Evolutionary conservation across 2,329 filamentous ascomycete genomes (phyloP).

Genomic region (Penicillium sp.): DNA sequence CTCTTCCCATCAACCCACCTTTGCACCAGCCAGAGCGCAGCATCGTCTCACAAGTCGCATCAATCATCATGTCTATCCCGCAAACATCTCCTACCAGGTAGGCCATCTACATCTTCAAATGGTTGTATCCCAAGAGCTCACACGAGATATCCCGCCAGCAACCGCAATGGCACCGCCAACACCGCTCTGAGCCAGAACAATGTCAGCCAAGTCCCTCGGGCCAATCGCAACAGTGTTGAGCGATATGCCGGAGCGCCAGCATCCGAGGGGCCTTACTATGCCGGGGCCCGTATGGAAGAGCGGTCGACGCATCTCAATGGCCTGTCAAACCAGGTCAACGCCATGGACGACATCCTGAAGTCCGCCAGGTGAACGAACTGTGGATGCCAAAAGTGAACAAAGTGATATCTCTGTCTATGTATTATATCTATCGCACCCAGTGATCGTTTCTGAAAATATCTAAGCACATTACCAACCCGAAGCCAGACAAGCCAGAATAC

Average conservation of each 20-base stretch:
- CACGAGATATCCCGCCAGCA: too few relatives aligned
- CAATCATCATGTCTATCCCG: slow-evolving; percentile 19
- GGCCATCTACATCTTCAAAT: not conserved
- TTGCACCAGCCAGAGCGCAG: not conserved
- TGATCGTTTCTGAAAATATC: not conserved
- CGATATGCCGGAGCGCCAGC: slow-evolving; percentile 28
- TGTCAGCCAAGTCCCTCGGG: slow-evolving; percentile 27
- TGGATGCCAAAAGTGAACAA: slow-evolving; percentile 5
- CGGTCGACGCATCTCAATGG: slow-evolving; percentile 30
- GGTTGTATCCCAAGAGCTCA: not conserved
- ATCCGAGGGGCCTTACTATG: slow-evolving; percentile 35
- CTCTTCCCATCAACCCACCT: too few relatives aligned
- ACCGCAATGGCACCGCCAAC: slow-evolving; percentile 19
- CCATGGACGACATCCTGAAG: slow-evolving; percentile 30
- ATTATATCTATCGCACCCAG: not conserved
- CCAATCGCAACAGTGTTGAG: slow-evolving; percentile 24
- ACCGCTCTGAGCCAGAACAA: slow-evolving; percentile 28
- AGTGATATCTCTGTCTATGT: not conserved
- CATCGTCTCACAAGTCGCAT: slow-evolving; percentile 2
- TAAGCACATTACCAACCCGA: not conserved
- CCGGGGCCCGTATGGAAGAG: slow-evolving; percentile 30
- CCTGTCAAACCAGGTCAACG: slow-evolving; percentile 32
- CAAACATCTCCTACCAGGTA: slow-evolving; percentile 3
- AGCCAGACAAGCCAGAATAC: not conserved
- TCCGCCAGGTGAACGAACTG: slow-evolving; percentile 5